A percentile compares a stretch with the other conserved stretches of the same genome.
Evolutionary conservation across 2,329 filamentous ascomycete species (phyloP).

Genomic region (Colletotrichum sojae): DNA sequence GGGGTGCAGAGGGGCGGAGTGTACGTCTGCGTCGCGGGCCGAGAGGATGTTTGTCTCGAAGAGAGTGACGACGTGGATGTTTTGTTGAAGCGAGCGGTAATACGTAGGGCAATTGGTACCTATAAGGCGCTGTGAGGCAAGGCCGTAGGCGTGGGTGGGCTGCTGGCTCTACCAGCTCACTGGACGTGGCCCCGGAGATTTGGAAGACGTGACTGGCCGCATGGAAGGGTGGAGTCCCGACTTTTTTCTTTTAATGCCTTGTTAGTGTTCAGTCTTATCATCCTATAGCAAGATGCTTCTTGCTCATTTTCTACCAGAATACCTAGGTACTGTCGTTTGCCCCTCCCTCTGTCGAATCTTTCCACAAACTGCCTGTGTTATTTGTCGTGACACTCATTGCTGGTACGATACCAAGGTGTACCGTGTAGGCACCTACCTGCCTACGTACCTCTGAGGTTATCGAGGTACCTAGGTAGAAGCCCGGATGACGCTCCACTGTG

Average conservation of each 20-base stretch:
- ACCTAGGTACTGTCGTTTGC: not conserved
- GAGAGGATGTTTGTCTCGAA: not conserved
- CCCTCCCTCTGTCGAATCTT: too few species aligned
- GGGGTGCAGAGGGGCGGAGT: not conserved
- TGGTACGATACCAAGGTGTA: too few species aligned
- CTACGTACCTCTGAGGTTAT: too few species aligned
- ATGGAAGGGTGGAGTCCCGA: too few species aligned
- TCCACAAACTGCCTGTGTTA: too few species aligned
- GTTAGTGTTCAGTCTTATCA: not conserved
- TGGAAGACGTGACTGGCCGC: too few species aligned
- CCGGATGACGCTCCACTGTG: too few species aligned
- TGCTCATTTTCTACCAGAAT: not conserved
- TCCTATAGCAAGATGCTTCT: not conserved
- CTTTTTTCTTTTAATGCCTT: too few species aligned
- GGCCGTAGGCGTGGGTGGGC: too few species aligned
- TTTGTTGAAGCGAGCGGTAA: constrained; percentile 26
- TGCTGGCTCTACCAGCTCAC: not conserved
- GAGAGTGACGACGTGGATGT: constrained; percentile 25
- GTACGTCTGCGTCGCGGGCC: constrained; percentile 3
- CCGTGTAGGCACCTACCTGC: too few species aligned
- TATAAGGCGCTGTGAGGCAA: not conserved
- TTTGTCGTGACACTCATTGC: too few species aligned
- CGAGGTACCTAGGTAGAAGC: too few species aligned
- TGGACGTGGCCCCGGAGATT: not conserved
- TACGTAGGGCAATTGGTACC: not conserved